phyloP scores from a whole-genome alignment of 345 rosid species.

The Aquilaria malaccensis region DNA sequence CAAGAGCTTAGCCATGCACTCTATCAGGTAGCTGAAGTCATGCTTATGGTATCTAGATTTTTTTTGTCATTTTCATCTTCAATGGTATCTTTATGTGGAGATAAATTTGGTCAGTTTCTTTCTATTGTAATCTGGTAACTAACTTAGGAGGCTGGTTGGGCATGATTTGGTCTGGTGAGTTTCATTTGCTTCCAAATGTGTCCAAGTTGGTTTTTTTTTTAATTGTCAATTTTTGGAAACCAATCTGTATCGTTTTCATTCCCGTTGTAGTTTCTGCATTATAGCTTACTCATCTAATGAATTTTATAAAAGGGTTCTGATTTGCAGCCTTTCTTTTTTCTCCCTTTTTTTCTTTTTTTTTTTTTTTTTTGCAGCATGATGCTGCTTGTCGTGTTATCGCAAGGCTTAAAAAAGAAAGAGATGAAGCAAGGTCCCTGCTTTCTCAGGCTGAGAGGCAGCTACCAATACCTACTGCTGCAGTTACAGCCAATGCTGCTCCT shows the following conservation, averaged over 20 bases:
- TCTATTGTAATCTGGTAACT: no score
- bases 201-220: not conserved
- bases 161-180: no score
- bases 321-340: not conserved
- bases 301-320: not conserved
- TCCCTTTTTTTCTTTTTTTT: not conserved
- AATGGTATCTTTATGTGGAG: no score
- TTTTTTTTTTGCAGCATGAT: constrained; percentile 61
- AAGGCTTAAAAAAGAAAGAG: constrained; percentile 89
- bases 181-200: no score
- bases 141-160: no score
- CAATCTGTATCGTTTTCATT: not conserved
- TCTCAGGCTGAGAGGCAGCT: constrained; percentile 70
- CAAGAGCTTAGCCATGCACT: constrained; percentile 97
- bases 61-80: not conserved
- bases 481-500: constrained; percentile 34
- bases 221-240: not conserved
- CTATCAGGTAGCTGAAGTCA: constrained; percentile 62
- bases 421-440: constrained; percentile 83
- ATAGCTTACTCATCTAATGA: not conserved
- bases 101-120: no score
- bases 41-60: constrained; percentile 5
- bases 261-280: not conserved
- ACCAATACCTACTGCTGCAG: constrained; percentile 45
- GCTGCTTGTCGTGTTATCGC: constrained; percentile 99